phyloP scores from a whole-genome alignment of 2,329 filamentous ascomycete species.

The Tolypocladium inflatum region DNA sequence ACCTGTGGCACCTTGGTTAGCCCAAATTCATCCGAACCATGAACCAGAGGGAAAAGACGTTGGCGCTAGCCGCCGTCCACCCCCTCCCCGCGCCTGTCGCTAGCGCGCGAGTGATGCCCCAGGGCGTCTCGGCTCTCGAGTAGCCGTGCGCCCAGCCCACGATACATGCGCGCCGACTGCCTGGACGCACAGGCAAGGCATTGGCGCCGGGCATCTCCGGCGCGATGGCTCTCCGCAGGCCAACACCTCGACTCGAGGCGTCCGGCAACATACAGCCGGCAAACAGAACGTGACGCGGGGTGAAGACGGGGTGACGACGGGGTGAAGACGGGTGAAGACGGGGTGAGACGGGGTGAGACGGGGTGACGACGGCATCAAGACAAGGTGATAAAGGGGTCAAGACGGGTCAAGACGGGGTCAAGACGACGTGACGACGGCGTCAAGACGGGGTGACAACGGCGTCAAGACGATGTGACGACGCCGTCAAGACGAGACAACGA shows the following conservation, averaged over 20 bases:
- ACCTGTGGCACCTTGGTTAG: constrained; percentile 48
- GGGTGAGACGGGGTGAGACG: no score
- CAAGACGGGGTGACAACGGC: no score
- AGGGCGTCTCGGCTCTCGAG: not conserved
- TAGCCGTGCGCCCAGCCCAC: not conserved
- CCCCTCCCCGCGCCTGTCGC: not conserved
- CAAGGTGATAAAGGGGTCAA: no score
- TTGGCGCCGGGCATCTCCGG: not conserved
- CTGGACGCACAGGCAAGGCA: not conserved
- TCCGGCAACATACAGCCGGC: not conserved
- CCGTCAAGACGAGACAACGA: no score
- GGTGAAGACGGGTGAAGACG: no score
- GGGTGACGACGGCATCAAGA: no score
- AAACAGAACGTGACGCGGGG: no score
- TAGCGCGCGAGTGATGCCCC: not conserved
- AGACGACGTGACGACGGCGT: no score
- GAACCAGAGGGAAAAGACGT: not conserved
- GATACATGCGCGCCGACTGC: not conserved
- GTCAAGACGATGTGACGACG: no score
- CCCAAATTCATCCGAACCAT: not conserved
- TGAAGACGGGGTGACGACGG: no score
- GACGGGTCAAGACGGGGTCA: no score
- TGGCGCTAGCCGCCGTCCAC: not conserved
- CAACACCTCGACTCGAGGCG: not conserved
- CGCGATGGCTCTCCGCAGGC: not conserved